Percentiles rank a stretch among this genome's conserved stretches.
Evolutionary conservation across 768 basidiomycete species (phyloP).

Genomic region (Leccinellum rugosiceps): DNA sequence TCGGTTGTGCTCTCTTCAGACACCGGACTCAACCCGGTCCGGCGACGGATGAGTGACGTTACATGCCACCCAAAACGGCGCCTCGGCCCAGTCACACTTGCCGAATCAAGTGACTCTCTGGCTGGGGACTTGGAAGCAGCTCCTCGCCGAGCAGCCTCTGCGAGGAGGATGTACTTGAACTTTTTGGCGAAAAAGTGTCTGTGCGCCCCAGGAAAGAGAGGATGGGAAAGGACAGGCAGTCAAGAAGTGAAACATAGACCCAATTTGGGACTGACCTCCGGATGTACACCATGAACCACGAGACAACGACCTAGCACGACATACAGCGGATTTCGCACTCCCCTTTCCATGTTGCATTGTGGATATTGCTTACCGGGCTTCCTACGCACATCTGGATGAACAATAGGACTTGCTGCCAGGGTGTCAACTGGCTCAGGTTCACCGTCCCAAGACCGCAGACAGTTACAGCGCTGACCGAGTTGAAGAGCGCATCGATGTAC

Average conservation of each 20-base stretch:
- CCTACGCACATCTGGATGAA: constrained; percentile 80
- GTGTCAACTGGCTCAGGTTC: constrained; percentile 64
- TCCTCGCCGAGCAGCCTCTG: constrained; percentile 33
- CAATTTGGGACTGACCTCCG: constrained; percentile 46
- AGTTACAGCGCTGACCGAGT: constrained; percentile 73
- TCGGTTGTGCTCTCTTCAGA: constrained; percentile 19
- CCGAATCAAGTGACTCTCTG: constrained; percentile 21
- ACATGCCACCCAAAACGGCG: constrained; percentile 28
- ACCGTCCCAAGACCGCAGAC: constrained; percentile 75
- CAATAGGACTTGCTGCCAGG: constrained; percentile 65
- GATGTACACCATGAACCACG: constrained; percentile 80
- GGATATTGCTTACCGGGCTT: constrained; percentile 55
- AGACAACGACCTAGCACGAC: constrained; percentile 59
- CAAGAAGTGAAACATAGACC: background rate
- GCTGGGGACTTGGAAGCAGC: constrained; percentile 19
- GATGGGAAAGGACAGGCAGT: no score
- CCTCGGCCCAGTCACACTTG: constrained; percentile 9
- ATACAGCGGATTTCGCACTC: background rate
- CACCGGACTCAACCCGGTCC: constrained; percentile 26
- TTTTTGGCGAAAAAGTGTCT: constrained; percentile 63
- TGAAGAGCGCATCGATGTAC: constrained; percentile 78
- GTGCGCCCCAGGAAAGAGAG: no score
- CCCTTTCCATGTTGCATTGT: no score
- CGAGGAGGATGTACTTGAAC: constrained; percentile 56
- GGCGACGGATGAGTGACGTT: constrained; percentile 32